A percentile compares a stretch with the other conserved stretches of the same genome.
Conservation (phyloP, 2,329 filamentous ascomycete genomes). For the Rosellinia necatrix region DNA sequence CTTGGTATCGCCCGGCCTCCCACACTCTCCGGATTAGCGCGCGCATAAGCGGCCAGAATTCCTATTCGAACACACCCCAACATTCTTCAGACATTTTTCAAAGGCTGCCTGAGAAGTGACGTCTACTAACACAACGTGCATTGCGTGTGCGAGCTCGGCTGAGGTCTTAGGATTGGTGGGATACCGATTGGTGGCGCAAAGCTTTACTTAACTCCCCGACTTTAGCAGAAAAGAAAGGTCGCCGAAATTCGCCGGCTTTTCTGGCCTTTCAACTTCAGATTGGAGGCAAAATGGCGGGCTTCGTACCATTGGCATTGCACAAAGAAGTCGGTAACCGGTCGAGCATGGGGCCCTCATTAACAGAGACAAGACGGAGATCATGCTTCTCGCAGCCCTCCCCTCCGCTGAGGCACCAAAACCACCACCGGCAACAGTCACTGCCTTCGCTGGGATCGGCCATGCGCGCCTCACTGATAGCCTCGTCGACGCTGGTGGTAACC, state of each 20-base stretch:
- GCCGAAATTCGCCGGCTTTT: too few species aligned
- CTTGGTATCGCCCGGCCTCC: too few species aligned
- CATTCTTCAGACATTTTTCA: background rate
- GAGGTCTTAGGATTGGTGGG: too few species aligned
- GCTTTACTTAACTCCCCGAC: too few species aligned
- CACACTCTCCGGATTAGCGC: background rate
- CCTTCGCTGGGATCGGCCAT: slow-evolving; percentile 32
- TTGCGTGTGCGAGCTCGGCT: too few species aligned
- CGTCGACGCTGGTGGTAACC: slow-evolving; percentile 39
- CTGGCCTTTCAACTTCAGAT: background rate
- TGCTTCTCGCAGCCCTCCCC: slow-evolving; percentile 17
- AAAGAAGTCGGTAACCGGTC: slow-evolving; percentile 22
- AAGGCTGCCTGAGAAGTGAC: too few species aligned
- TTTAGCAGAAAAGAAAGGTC: background rate
- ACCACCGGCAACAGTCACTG: slow-evolving; percentile 39
- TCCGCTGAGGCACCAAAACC: slow-evolving; percentile 16
- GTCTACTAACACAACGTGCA: too few species aligned
- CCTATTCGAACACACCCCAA: background rate
- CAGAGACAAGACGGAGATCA: slow-evolving; percentile 25
- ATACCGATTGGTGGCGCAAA: background rate
- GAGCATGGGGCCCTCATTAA: slow-evolving; percentile 14
- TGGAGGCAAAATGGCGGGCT: slow-evolving; percentile 31
- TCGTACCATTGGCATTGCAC: slow-evolving; percentile 37
- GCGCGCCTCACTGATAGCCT: slow-evolving; percentile 30
- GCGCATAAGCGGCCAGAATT: background rate